Conservation (phyloP, 768 basidiomycete genomes). For the Lactarius sanguifluus region DNA sequence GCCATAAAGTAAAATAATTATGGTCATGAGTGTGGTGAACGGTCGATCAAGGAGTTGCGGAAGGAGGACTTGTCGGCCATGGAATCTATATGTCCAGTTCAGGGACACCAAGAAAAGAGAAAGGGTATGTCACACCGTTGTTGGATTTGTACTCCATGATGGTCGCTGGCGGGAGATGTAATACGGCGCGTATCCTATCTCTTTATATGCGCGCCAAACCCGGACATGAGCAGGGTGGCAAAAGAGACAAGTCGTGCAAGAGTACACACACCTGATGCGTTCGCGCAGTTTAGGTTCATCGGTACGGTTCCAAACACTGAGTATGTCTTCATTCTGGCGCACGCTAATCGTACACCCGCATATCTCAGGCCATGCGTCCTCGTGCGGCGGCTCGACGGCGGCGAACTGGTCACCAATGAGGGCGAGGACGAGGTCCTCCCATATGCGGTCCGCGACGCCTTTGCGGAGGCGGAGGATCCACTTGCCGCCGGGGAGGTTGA, state of each 20-base stretch:
- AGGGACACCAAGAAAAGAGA: neutral
- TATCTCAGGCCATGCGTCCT: constrained; percentile 72
- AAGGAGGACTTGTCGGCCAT: constrained; percentile 89
- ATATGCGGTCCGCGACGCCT: constrained; percentile 84
- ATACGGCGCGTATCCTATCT: constrained; percentile 73
- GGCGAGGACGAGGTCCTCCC: constrained; percentile 87
- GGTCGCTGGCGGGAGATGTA: constrained; percentile 74
- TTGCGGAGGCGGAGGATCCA: constrained; percentile 95
- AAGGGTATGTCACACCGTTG: constrained; percentile 53
- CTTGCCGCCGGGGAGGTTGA: constrained; percentile 85
- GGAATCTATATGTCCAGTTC: constrained; percentile 53
- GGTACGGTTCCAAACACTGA: constrained; percentile 88
- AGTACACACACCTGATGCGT: constrained; percentile 67
- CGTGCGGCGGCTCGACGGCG: constrained; percentile 50
- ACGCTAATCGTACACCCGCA: constrained; percentile 96
- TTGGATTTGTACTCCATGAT: constrained; percentile 96
- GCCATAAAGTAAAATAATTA: constrained; percentile 7
- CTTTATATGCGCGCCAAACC: constrained; percentile 41
- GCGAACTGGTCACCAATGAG: constrained; percentile 91
- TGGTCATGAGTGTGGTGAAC: constrained; percentile 37
- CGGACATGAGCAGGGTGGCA: neutral
- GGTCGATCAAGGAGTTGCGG: constrained; percentile 41
- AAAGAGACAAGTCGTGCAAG: neutral
- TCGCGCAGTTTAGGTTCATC: constrained; percentile 79
- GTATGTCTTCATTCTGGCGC: constrained; percentile 89